Percentiles rank a stretch among this genome's conserved stretches.
These are phyloP conservation scores for Plasmodium gonderi DNA, from an alignment of 169 alveolate genomes.

Conservation along the genomic window DNA sequence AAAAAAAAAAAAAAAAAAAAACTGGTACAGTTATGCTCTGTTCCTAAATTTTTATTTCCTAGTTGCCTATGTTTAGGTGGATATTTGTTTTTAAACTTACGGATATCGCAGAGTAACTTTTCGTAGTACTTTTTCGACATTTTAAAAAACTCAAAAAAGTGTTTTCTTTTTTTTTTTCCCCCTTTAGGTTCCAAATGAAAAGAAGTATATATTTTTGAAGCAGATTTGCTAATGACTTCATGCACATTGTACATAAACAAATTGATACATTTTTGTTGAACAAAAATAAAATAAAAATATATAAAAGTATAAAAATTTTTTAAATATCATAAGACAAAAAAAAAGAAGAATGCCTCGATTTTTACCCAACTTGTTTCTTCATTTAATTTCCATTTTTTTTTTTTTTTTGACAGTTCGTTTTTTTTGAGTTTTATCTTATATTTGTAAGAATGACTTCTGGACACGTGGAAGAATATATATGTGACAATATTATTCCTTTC, in stretches of 20 bases:
- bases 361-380: neutral
- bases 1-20: neutral
- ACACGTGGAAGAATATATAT: no score
- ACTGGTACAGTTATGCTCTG: neutral
- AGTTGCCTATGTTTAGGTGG: neutral
- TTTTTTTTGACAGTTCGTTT: neutral
- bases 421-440: neutral
- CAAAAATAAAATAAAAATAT: neutral
- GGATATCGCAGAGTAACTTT: conserved; percentile 39
- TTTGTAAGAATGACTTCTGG: neutral
- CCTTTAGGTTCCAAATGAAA: neutral
- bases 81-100: conserved; percentile 31
- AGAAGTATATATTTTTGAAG: neutral
- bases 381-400: no score
- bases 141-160: neutral
- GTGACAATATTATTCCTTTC: neutral
- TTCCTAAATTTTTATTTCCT: neutral
- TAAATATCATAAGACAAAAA: neutral
- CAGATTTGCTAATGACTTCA: neutral
- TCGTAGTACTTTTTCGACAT: conserved; percentile 71
- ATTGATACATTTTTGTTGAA: neutral
- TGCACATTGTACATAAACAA: neutral
- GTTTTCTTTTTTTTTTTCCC: neutral
- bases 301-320: neutral
- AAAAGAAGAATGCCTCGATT: neutral